Base-by-base conservation (phyloP, 1,284 basidiomycete genomes). In the Boletus holoroseus region DNA sequence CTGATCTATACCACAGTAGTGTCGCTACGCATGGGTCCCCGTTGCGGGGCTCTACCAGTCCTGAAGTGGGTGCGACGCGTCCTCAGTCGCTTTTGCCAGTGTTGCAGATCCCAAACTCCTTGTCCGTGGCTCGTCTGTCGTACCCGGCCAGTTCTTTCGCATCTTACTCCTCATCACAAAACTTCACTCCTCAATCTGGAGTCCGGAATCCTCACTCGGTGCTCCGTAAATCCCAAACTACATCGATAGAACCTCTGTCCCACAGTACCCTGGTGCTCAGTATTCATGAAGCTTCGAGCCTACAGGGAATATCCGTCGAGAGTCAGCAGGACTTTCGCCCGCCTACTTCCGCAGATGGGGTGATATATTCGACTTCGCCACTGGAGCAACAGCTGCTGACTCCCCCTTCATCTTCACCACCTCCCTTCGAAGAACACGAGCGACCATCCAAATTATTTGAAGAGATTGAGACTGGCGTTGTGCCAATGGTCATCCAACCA, bases 1-100 rank as follows among this genome's bases (percentile, higher is more conserved):
- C 44, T 18, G 58, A 59, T 47, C 44, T 64, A 22, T 64, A 67
- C 40, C 39, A 61, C 28, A 49, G 12, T 20, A 55, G 54, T 39
- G 48, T 63, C 13, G 34, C 42, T 16, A 34, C 30, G 9, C 41
- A 36, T 27, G 44, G 42, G 3, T 34, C 57, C 31, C 31, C 44
- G 9, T 36, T 53, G 7, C 27, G 32, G 12, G 18, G 15, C n/a
- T 39, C 41, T 13, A 46, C 44, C 27, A 42, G 13, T 40, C 44
- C 41, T 13, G 45, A 50, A 34, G 7, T 31, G 20, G 15, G 42
- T 27, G 38, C 26, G 15, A 41, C 12, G 7, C 43, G 12, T 44
- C 34, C 56, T 43, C 39, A 16, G 7, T 39, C 41, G 15, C 11
- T 27, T 3, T n/a, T 45, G 5, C 26, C 50, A 18, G 42, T 13